phyloP scores from a whole-genome alignment of 2,329 filamentous ascomycete genomes.

The Colletotrichum paranaense region DNA sequence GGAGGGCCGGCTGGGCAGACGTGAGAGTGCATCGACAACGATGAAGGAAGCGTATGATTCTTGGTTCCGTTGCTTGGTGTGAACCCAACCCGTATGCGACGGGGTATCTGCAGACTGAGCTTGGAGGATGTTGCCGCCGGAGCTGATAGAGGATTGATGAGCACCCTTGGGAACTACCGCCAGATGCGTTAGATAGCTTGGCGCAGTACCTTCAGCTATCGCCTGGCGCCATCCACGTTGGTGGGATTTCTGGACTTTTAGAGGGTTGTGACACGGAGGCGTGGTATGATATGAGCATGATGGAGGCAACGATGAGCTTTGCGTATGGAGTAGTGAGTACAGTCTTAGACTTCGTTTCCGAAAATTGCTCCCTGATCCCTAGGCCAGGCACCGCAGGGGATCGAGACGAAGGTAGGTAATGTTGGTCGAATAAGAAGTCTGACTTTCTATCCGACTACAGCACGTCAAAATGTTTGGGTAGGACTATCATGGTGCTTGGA shows the following conservation, averaged over 20 bases:
- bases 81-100: not conserved
- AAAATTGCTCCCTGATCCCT: not conserved
- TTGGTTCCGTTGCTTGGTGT: constrained; percentile 11
- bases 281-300: constrained; percentile 20
- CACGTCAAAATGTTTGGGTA: not conserved
- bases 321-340: not conserved
- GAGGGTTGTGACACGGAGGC: constrained; percentile 18
- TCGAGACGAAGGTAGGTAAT: not conserved
- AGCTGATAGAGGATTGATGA: constrained; percentile 4
- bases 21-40: constrained; percentile 21
- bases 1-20: constrained; percentile 33
- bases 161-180: not conserved
- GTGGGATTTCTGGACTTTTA: constrained; percentile 10
- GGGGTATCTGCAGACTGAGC: not conserved
- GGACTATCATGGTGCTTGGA: not conserved
- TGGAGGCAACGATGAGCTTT: not conserved
- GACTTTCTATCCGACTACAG: not conserved
- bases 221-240: constrained; percentile 21
- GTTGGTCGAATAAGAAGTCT: not conserved
- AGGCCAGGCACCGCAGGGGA: not conserved
- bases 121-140: not conserved
- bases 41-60: not conserved
- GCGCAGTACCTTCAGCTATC: constrained; percentile 7
- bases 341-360: not conserved
- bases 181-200: constrained; percentile 30